phyloP scores from a whole-genome alignment of 2,329 filamentous ascomycete genomes.

The Fusarium cyanostomum region DNA sequence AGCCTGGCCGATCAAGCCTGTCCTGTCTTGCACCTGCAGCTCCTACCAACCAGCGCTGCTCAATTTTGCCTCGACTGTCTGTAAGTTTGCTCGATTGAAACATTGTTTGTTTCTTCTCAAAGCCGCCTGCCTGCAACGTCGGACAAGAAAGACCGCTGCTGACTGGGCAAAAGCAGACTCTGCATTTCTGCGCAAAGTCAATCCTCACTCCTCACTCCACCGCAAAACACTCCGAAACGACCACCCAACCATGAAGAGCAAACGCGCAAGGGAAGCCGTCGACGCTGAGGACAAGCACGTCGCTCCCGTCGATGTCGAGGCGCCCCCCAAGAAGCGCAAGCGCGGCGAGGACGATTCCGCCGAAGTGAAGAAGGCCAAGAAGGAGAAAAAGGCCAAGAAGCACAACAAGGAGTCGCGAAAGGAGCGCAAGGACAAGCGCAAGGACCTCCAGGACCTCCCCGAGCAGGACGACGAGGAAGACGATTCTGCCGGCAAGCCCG shows the following conservation, averaged over 20 bases:
- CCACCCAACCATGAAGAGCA: conserved; percentile 48
- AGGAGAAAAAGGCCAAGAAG: conserved; percentile 50
- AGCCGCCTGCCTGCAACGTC: conserved; percentile 18
- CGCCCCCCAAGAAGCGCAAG: conserved; percentile 51
- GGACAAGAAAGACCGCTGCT: conserved; percentile 12
- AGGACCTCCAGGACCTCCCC: conserved; percentile 51
- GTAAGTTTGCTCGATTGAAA: conserved; percentile 18
- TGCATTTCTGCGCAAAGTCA: conserved; percentile 7
- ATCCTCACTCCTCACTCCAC: conserved; percentile 1
- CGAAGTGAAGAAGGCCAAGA: conserved; percentile 46
- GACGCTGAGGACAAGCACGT: conserved; percentile 43
- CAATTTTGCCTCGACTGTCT: background rate
- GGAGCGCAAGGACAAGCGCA: conserved; percentile 54
- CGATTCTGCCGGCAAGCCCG: conserved; percentile 37
- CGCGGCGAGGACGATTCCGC: conserved; percentile 43
- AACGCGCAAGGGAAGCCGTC: conserved; percentile 50
- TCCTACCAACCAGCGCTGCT: background rate
- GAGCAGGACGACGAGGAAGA: conserved; percentile 44
- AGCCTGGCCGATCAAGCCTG: conserved; percentile 6
- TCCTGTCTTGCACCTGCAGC: conserved; percentile 6
- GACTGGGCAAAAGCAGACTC: conserved; percentile 16
- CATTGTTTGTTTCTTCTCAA: conserved; percentile 17
- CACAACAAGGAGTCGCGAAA: conserved; percentile 49
- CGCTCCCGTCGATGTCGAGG: conserved; percentile 34
- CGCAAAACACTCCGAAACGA: conserved; percentile 2